These are phyloP conservation scores for Rhodotorula diobovata DNA, from an alignment of 768 basidiomycete genomes.

Conservation along the genomic window DNA sequence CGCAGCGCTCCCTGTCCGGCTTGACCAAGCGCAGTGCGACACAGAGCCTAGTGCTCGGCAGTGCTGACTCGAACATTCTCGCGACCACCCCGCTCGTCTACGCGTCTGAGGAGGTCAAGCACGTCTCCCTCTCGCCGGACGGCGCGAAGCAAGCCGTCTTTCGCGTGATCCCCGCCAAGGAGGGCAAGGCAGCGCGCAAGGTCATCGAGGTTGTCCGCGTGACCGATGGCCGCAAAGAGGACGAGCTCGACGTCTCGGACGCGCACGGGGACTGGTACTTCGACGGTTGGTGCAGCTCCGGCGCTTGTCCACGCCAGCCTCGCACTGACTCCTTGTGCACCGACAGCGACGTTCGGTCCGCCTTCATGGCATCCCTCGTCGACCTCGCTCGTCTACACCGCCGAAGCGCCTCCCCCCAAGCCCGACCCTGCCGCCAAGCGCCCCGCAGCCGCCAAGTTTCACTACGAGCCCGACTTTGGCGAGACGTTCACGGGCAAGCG, in stretches of 20 bases:
- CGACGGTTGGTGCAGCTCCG: conserved; percentile 53
- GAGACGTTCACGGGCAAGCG: conserved; percentile 59
- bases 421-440: conserved; percentile 36
- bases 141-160: conserved; percentile 53
- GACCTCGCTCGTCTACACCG: conserved; percentile 58
- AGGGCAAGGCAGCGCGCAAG: conserved; percentile 46
- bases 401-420: conserved; percentile 55
- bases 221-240: conserved; percentile 49
- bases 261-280: conserved; percentile 60
- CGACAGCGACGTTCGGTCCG: conserved; percentile 55
- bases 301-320: background rate
- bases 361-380: conserved; percentile 59
- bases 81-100: background rate
- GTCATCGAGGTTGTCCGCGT: conserved; percentile 61
- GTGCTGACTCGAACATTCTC: background rate
- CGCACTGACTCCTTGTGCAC: background rate
- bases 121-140: conserved; percentile 52
- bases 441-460: conserved; percentile 49
- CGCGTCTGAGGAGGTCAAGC: conserved; percentile 15
- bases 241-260: conserved; percentile 58
- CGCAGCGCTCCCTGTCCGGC: conserved; percentile 18
- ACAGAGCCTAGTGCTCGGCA: conserved; percentile 11
- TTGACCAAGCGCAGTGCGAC: conserved; percentile 11
- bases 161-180: conserved; percentile 46
- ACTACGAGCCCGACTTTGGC: conserved; percentile 61